phyloP scores from a whole-genome alignment of 2,329 filamentous ascomycete genomes.

The Aspergillus sp. region DNA sequence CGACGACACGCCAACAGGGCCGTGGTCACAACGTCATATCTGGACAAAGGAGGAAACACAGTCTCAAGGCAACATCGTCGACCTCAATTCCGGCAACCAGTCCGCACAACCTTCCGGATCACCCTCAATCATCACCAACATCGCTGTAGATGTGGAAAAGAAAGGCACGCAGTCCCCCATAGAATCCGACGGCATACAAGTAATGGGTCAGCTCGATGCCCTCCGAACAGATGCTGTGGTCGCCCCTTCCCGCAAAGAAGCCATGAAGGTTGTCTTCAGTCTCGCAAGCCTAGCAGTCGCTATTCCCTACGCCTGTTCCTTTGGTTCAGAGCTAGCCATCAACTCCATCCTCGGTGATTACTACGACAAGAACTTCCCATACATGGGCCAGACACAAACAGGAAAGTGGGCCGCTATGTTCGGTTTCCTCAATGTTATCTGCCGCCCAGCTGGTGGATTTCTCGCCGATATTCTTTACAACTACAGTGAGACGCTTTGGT shows the following conservation, averaged over 20 bases:
- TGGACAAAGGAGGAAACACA: conserved; percentile 48
- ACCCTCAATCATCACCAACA: conserved; percentile 26
- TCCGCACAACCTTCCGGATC: conserved; percentile 24
- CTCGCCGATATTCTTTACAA: conserved; percentile 58
- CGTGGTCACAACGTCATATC: conserved; percentile 71
- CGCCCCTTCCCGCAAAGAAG: conserved; percentile 63
- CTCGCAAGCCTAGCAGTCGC: conserved; percentile 55
- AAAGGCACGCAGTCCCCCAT: conserved; percentile 26
- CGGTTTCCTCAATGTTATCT: conserved; percentile 52
- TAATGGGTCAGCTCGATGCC: conserved; percentile 50
- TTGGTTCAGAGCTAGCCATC: conserved; percentile 61
- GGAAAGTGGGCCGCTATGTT: conserved; percentile 59
- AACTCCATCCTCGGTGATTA: conserved; percentile 62
- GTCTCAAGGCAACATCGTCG: conserved; percentile 29
- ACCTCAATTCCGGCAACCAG: conserved; percentile 26
- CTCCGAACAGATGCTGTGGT: conserved; percentile 60
- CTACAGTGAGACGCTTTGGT: conserved; percentile 54
- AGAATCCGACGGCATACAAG: conserved; percentile 40
- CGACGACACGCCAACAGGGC: conserved; percentile 78
- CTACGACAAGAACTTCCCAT: conserved; percentile 57
- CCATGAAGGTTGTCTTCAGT: conserved; percentile 62
- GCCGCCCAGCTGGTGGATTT: conserved; percentile 50
- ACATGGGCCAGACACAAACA: conserved; percentile 54
- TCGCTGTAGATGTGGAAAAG: conserved; percentile 33
- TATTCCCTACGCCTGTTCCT: conserved; percentile 60